phyloP scores from a whole-genome alignment of 768 basidiomycete genomes.

The Kwoniella shandongensis region DNA sequence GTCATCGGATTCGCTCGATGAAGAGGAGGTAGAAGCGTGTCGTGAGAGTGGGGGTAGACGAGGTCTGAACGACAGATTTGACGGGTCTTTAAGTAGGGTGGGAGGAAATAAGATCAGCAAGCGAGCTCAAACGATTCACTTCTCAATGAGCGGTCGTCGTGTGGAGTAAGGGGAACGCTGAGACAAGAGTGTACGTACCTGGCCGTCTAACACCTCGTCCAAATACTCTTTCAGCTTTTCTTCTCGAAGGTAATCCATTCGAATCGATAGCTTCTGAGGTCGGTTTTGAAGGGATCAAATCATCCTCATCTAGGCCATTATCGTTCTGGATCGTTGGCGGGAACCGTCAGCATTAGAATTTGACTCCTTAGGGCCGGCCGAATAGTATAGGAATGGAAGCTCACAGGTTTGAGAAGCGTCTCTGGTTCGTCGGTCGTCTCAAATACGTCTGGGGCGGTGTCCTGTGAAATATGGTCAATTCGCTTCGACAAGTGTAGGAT shows the following conservation, averaged over 20 bases:
- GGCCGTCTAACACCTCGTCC: slow-evolving; percentile 28
- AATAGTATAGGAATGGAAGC: background rate
- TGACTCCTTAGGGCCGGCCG: too few relatives aligned
- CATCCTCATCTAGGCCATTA: slow-evolving; percentile 27
- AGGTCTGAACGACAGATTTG: slow-evolving; percentile 35
- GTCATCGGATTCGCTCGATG: slow-evolving; percentile 21
- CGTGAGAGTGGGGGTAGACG: slow-evolving; percentile 33
- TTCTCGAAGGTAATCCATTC: slow-evolving; percentile 27
- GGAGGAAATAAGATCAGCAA: background rate
- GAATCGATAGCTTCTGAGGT: slow-evolving; percentile 37
- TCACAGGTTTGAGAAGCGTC: slow-evolving; percentile 27
- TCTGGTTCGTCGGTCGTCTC: slow-evolving; percentile 52
- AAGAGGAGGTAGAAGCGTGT: slow-evolving; percentile 16
- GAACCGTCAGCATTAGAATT: too few relatives aligned
- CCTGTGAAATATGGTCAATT: slow-evolving; percentile 27
- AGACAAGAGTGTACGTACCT: background rate
- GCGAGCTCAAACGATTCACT: too few relatives aligned
- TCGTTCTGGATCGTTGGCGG: slow-evolving; percentile 24
- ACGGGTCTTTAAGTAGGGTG: slow-evolving; percentile 13
- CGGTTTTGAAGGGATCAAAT: slow-evolving; percentile 3
- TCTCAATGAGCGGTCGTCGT: too few relatives aligned
- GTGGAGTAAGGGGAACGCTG: background rate
- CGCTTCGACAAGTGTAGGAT: too few relatives aligned
- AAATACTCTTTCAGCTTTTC: slow-evolving; percentile 43
- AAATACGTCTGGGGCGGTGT: slow-evolving; percentile 53